Evolutionary conservation across 257 asterid genomes (phyloP).

Genomic region (Penstemon barbatus): DNA sequence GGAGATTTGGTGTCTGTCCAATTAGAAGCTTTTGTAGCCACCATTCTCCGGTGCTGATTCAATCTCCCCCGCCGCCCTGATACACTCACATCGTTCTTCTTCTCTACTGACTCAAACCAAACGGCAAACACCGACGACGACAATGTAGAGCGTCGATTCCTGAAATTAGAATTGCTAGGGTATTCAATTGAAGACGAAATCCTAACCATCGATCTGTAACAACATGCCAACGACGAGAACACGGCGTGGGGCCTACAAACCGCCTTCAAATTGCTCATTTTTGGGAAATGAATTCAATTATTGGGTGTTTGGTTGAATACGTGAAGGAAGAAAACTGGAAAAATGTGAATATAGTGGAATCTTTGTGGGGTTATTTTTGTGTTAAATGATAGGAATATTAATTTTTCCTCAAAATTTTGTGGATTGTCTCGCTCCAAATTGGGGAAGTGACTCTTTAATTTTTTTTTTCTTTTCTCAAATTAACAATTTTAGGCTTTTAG

Average conservation of each 20-base stretch:
- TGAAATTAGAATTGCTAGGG: slow-evolving; percentile 23
- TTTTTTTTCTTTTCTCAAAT: neutral
- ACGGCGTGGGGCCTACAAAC: slow-evolving; percentile 67
- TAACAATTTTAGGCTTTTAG: slow-evolving; percentile 29
- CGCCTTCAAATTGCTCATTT: slow-evolving; percentile 73
- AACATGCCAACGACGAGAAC: slow-evolving; percentile 59
- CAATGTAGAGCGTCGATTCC: slow-evolving; percentile 6
- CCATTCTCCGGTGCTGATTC: slow-evolving; percentile 79
- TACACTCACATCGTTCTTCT: slow-evolving; percentile 30
- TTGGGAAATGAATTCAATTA: neutral
- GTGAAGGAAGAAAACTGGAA: slow-evolving; percentile 41
- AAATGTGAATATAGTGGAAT: slow-evolving; percentile 23
- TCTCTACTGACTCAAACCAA: slow-evolving; percentile 38
- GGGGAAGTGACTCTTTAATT: neutral
- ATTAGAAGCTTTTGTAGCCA: slow-evolving; percentile 69
- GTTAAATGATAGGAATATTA: neutral
- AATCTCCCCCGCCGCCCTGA: slow-evolving; percentile 41
- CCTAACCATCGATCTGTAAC: slow-evolving; percentile 58
- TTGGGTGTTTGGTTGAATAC: slow-evolving; percentile 26
- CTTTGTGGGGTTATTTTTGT: slow-evolving; percentile 25
- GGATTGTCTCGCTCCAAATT: slow-evolving; percentile 66
- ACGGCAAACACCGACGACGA: slow-evolving; percentile 40
- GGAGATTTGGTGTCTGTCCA: slow-evolving; percentile 88
- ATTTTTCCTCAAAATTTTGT: slow-evolving; percentile 35
- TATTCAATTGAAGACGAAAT: slow-evolving; percentile 44